phyloP scores from a whole-genome alignment of 2,329 filamentous ascomycete genomes.

The Colletotrichum incanum region DNA sequence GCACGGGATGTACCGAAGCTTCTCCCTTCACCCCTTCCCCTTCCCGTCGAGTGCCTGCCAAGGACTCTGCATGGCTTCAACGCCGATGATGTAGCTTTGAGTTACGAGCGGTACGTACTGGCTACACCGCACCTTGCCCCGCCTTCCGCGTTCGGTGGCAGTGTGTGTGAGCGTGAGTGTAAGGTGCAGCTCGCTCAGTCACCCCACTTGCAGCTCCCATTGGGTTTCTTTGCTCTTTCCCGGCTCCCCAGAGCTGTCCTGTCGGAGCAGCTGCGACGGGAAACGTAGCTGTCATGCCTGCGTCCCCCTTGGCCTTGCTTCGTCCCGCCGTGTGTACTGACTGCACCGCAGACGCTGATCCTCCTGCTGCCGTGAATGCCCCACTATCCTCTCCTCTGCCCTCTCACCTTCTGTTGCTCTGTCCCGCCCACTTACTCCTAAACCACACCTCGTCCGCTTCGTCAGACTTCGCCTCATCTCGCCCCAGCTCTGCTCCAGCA shows the following conservation, averaged over 20 bases:
- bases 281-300: neutral
- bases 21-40: neutral
- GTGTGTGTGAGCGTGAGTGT: neutral
- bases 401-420: neutral
- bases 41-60: conserved; percentile 1
- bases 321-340: neutral
- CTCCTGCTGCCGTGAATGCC: neutral
- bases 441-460: neutral
- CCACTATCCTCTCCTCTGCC: too few species aligned
- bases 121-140: conserved; percentile 7
- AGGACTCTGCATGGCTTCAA: conserved; percentile 7
- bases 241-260: neutral
- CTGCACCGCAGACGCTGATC: too few species aligned
- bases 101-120: neutral
- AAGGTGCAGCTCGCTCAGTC: neutral
- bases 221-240: neutral
- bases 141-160: neutral
- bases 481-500: neutral
- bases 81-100: conserved; percentile 7
- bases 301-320: neutral
- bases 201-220: conserved; percentile 19
- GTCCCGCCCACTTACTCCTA: neutral
- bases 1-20: neutral
- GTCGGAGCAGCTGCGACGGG: neutral
- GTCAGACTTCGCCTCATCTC: neutral